A percentile compares a stretch with the other conserved stretches of the same genome.
phyloP scores from a whole-genome alignment of 2,329 filamentous ascomycete species.

The Parafenestella ontariensis region DNA sequence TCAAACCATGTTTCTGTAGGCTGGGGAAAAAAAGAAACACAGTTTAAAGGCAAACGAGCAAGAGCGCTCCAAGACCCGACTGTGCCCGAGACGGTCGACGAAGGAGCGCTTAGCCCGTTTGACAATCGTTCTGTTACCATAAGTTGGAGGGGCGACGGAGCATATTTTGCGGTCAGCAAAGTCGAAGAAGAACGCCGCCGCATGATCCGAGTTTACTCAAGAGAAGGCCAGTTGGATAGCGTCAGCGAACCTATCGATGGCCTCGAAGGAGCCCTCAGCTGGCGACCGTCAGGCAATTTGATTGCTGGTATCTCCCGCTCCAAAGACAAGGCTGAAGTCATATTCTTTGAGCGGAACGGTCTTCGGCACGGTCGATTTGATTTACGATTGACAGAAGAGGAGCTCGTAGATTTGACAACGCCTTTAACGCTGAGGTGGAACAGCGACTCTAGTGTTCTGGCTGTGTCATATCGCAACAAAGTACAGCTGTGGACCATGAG shows the following conservation, averaged over 20 bases:
- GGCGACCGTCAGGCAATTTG: constrained; percentile 89
- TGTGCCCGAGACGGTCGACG: constrained; percentile 89
- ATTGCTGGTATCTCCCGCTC: constrained; percentile 83
- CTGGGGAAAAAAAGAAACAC: constrained; percentile 98
- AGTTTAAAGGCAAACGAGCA: constrained; percentile 92
- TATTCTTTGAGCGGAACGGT: constrained; percentile 98
- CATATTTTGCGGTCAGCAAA: constrained; percentile 85
- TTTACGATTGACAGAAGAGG: constrained; percentile 70
- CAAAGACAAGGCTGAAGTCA: constrained; percentile 74
- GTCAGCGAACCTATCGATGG: constrained; percentile 94
- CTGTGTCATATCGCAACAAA: constrained; percentile 74
- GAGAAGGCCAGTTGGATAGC: constrained; percentile 89
- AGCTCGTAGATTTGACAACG: constrained; percentile 61
- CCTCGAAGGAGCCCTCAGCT: constrained; percentile 85
- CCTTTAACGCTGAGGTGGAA: constrained; percentile 83
- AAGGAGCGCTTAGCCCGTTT: constrained; percentile 75
- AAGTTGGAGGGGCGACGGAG: constrained; percentile 94
- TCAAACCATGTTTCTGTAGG: constrained; percentile 95
- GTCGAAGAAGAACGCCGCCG: constrained; percentile 74
- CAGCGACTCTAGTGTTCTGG: constrained; percentile 86
- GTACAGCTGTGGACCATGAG: constrained; percentile 97
- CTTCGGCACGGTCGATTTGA: constrained; percentile 93
- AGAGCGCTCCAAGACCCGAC: constrained; percentile 90
- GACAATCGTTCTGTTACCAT: constrained; percentile 77
- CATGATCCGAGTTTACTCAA: constrained; percentile 86